A percentile compares a stretch with the other conserved stretches of the same genome.
These are phyloP conservation scores for Sicyos edulis DNA, from an alignment of 306 rosid species.

Conservation along the genomic window DNA sequence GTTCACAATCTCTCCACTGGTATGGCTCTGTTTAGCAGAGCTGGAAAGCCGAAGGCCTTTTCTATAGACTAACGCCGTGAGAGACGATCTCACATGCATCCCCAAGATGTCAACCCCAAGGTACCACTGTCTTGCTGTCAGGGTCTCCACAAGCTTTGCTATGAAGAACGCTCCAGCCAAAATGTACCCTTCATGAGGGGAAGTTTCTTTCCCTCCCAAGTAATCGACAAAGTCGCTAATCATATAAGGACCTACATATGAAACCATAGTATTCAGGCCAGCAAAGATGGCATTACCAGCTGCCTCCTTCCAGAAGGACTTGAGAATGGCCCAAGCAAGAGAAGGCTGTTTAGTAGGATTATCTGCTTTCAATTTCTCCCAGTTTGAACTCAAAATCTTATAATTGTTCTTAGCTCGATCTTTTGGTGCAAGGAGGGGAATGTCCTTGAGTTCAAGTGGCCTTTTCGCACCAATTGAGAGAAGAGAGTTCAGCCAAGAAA, in stretches of 20 bases:
- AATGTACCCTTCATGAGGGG: slow-evolving; percentile 77
- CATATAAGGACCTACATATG: slow-evolving; percentile 94
- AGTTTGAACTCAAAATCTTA: slow-evolving; percentile 62
- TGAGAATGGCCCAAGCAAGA: slow-evolving; percentile 84
- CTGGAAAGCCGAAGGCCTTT: slow-evolving; percentile 93
- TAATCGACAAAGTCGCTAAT: slow-evolving; percentile 94
- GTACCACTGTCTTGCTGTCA: slow-evolving; percentile 95
- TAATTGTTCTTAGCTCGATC: slow-evolving; percentile 80
- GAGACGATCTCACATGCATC: slow-evolving; percentile 93
- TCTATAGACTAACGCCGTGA: slow-evolving; percentile 85
- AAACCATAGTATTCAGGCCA: slow-evolving; percentile 83
- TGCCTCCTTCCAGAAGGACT: slow-evolving; percentile 91
- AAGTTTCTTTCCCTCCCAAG: slow-evolving; percentile 75
- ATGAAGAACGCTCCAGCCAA: slow-evolving; percentile 82
- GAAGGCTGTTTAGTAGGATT: slow-evolving; percentile 53
- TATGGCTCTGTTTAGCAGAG: slow-evolving; percentile 87
- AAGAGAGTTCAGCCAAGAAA: slow-evolving; percentile 79
- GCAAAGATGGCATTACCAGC: slow-evolving; percentile 90
- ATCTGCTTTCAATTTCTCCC: slow-evolving; percentile 91
- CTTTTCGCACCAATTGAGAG: slow-evolving; percentile 79
- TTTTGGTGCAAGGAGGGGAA: slow-evolving; percentile 82
- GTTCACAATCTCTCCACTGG: slow-evolving; percentile 95
- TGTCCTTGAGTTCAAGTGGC: slow-evolving; percentile 94
- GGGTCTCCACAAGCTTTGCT: slow-evolving; percentile 88
- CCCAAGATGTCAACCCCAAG: slow-evolving; percentile 97